A percentile compares a stretch with the other conserved stretches of the same genome.
These are phyloP conservation scores for Oehlia diaphana DNA, from an alignment of 192 early-diverging fungal species.

Conservation along the genomic window DNA sequence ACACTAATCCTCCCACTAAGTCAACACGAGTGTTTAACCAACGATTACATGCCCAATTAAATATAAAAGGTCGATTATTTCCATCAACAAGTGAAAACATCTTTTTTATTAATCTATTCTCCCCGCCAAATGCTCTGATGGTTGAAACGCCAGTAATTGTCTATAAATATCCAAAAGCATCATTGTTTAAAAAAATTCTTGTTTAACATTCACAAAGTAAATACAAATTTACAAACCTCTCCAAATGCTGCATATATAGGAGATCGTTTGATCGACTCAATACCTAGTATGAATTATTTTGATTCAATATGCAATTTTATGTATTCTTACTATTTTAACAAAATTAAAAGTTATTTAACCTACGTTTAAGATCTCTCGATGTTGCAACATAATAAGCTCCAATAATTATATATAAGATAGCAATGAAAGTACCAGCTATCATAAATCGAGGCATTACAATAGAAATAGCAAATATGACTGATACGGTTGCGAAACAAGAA, in stretches of 20 bases:
- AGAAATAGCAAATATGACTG: constrained; percentile 64
- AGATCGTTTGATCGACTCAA: constrained; percentile 59
- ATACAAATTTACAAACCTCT: constrained; percentile 34
- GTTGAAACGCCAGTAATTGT: constrained; percentile 73
- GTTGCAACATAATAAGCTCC: constrained; percentile 74
- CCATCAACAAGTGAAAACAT: constrained; percentile 63
- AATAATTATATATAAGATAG: constrained; percentile 59
- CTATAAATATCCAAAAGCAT: constrained; percentile 80
- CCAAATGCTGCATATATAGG: constrained; percentile 74
- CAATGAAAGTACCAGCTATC: constrained; percentile 58
- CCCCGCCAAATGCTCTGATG: constrained; percentile 81
- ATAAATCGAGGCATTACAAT: constrained; percentile 73
- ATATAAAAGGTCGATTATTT: constrained; percentile 85
- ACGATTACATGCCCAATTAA: constrained; percentile 84
- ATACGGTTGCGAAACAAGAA: constrained; percentile 51
- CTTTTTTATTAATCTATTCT: constrained; percentile 65
- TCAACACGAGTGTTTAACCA: constrained; percentile 90
- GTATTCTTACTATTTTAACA: background rate
- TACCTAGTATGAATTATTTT: background rate
- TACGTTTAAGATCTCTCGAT: constrained; percentile 86
- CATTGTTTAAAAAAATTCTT: constrained; percentile 74
- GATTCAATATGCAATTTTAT: background rate
- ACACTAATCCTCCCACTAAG: constrained; percentile 72
- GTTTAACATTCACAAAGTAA: constrained; percentile 49
- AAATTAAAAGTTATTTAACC: background rate